Evolutionary conservation across 257 asterid species (phyloP), one percentile per base, ranked within the genome.

Genomic region (Solanum clarkiae): DNA sequence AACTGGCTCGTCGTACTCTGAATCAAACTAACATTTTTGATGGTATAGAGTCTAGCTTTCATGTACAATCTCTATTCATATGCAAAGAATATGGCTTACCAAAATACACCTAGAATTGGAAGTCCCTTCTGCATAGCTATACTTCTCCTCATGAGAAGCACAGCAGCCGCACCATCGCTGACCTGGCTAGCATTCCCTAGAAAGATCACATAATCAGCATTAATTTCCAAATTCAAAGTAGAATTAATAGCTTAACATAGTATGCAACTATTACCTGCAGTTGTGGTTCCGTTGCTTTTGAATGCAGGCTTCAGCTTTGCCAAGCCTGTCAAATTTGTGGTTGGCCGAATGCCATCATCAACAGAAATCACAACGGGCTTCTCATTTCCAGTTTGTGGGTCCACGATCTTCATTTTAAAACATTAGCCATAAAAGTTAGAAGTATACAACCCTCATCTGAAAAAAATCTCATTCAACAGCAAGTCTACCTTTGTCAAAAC

Each of bases 101-200:
- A 91, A 93, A 93, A 92, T 63, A 92, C 86, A 18, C 99, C 99
- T 75, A 94, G 95, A 91, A 96, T 88, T 4, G 96, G 98, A 87
- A 96, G 92, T 80, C 98, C 96, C 89, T 93, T 96, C 79, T 92
- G 86, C 86, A 84, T 63, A 15, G 99, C 99, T 70, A 90, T 65
- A 79, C 97, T 94, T 89, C 99, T 93, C 90, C 90, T 96, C 99
- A 94, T 96, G 84, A 96, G 95, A 84, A 96, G 99, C 84, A 96
- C 99, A 84, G 97, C 99, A 84, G 93, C 99, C 60, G 99, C 99
- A 59, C 98, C 99, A 87, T 96, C 99, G 84, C 96, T 94, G 74
- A 96, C 74, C 89, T 96, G 99, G 83, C 99, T 96, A 44, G 99
- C 91, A 89, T 89, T 96, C 84, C 98, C 97, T 95, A 88, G 17